Evolutionary conservation across 495 filamentous ascomycete genomes (phyloP), one percentile per base, ranked within the genome.

Genomic region (Penicillium roqueforti): DNA sequence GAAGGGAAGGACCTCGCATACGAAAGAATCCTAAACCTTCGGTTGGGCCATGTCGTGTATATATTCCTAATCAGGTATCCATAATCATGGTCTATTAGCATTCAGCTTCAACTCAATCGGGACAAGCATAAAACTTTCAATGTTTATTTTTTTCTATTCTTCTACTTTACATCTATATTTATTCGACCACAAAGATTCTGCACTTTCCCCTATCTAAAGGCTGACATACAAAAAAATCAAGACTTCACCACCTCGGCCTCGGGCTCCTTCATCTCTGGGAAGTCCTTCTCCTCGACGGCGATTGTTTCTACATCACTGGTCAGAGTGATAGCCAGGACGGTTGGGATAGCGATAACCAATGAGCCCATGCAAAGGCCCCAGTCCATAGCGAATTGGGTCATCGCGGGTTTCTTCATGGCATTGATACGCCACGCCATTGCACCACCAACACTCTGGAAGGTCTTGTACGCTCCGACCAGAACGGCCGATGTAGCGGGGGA

Each of bases 401-500:
- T 80, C 60, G 82, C 91, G 2, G 83, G 75, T 37, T 75, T 79
- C 28, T 77, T 74, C 29, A 81, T 47, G 4, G 83, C 83, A 55
- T 95, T 91, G 50, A 90, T 66, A 7, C 86, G 79, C 86, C 85
- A 96, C 36, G 86, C 86, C 59, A 96, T 82, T 5, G 89, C 89
- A n/a, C 85, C 83, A 43, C 90, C 92, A 3, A 87, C 84, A n/a
- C 85, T 87, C 72, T 96, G 91, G 61, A 97, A 86, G 42, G 87
- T 88, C 65, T 95, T 95, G 76, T 96, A 96, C 70, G 89, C 95
- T 40, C 92, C 92, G 14, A 89, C 84, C 58, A 92, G 83, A 72
- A 95, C 91, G 65, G 92, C 92, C 4, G 89, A 81, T 62, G 87
- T 89, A 57, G 88, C 86, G 29, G 87, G 83, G 16, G 89, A 91